Evolutionary conservation across 225 moss, liverwort and hornwort species (phyloP).

Genomic region (Anthoceros angustus): DNA sequence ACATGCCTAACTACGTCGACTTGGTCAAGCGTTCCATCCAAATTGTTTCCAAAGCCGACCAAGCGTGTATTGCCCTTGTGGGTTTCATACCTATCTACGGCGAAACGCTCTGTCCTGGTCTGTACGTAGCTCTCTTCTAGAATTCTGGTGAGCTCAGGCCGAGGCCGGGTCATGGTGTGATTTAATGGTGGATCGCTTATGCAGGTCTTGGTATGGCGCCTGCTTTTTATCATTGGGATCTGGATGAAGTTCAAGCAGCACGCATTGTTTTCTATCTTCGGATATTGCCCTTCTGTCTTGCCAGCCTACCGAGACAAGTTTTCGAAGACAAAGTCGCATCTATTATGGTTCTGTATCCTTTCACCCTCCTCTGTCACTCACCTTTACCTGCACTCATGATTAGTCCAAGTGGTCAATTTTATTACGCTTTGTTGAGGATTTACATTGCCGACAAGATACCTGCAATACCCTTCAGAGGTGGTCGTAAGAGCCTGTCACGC

Average conservation of each 20-base stretch:
- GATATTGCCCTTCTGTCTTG: conserved; percentile 55
- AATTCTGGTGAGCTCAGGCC: conserved; percentile 8
- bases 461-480: conserved; percentile 62
- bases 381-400: background rate
- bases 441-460: conserved; percentile 26
- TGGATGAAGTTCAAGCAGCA: conserved; percentile 72
- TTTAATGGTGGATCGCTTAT: conserved; percentile 10
- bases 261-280: conserved; percentile 69
- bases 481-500: conserved; percentile 66
- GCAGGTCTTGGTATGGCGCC: conserved; percentile 48
- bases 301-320: conserved; percentile 37
- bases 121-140: conserved; percentile 12
- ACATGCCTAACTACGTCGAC: conserved; percentile 52
- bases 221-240: conserved; percentile 43
- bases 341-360: conserved; percentile 87
- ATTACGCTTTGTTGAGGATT: conserved; percentile 33
- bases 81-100: conserved; percentile 42
- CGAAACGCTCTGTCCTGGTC: conserved; percentile 56
- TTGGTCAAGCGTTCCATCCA: conserved; percentile 53
- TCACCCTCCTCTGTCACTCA: background rate
- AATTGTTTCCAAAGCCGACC: conserved; percentile 35
- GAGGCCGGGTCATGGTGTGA: conserved; percentile 8
- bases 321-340: conserved; percentile 59
- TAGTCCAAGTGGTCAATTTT: too few species aligned
- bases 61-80: conserved; percentile 41